A percentile compares a stretch with the other conserved stretches of the same genome.
Conservation (phyloP, 139 green algal species). For the Chlorella sorokiniana region DNA sequence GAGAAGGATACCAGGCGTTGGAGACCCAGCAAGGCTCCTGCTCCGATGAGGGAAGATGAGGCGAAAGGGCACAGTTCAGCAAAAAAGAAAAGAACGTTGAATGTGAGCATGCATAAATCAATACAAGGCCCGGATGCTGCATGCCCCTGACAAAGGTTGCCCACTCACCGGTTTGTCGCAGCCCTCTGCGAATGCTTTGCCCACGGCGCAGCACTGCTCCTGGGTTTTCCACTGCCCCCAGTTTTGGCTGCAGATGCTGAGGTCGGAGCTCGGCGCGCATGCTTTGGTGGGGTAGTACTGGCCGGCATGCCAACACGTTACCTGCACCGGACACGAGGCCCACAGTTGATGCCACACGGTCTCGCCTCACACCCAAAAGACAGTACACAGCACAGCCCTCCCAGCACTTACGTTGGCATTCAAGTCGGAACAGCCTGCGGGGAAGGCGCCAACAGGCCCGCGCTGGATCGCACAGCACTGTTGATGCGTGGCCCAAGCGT, state of each 20-base stretch:
- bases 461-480: background rate
- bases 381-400: background rate
- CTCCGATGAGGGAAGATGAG: background rate
- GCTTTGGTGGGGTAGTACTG: slow-evolving; percentile 11
- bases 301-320: slow-evolving; percentile 23
- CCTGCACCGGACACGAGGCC: background rate
- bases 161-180: slow-evolving; percentile 19
- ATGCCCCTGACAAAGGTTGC: background rate
- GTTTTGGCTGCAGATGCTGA: slow-evolving; percentile 17
- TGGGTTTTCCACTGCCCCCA: slow-evolving; percentile 29
- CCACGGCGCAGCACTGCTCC: slow-evolving; percentile 31
- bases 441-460: background rate
- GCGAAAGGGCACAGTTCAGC: too few relatives aligned
- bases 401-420: background rate
- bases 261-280: slow-evolving; percentile 18
- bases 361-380: too few relatives aligned
- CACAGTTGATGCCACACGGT: background rate
- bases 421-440: background rate
- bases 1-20: slow-evolving; percentile 16
- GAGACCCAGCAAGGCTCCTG: slow-evolving; percentile 30
- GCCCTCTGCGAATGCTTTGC: slow-evolving; percentile 21
- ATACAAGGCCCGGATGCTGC: too few relatives aligned
- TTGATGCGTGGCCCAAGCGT: background rate
- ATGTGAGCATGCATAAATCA: too few relatives aligned
- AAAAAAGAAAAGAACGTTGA: background rate